A percentile compares a stretch with the other conserved stretches of the same genome.
Conservation (phyloP, 2,329 filamentous ascomycete species). For the Westerdykella aurantiaca region DNA sequence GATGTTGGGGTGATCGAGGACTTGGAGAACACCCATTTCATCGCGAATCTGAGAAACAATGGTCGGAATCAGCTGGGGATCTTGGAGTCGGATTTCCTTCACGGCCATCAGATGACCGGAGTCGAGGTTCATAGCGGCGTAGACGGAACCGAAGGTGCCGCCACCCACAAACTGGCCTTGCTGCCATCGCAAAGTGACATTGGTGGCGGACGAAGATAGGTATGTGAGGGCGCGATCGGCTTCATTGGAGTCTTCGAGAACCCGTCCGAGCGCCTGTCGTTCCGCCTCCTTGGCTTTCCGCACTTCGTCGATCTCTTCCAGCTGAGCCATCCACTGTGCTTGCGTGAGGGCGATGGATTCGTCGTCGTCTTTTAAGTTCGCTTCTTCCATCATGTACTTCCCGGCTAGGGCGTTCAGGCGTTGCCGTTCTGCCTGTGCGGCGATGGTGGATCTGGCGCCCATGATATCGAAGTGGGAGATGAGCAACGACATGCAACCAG, state of each 20-base stretch:
- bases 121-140: conserved; percentile 94
- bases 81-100: conserved; percentile 95
- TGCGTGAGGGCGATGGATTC: conserved; percentile 71
- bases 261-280: conserved; percentile 78
- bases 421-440: conserved; percentile 89
- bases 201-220: conserved; percentile 87
- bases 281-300: conserved; percentile 77
- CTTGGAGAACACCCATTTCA: conserved; percentile 93
- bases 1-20: conserved; percentile 94
- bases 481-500: conserved; percentile 92
- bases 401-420: conserved; percentile 73
- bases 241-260: conserved; percentile 91
- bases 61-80: conserved; percentile 90
- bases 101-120: conserved; percentile 96
- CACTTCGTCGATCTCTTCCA: conserved; percentile 70
- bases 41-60: conserved; percentile 92
- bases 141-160: conserved; percentile 95
- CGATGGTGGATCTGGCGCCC: conserved; percentile 87
- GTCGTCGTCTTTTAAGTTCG: conserved; percentile 69
- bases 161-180: conserved; percentile 98
- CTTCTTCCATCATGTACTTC: conserved; percentile 73
- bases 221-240: conserved; percentile 92
- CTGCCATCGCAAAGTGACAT: conserved; percentile 94
- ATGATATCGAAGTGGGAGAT: conserved; percentile 99
- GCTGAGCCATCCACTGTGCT: conserved; percentile 66